Base-by-base conservation (phyloP, 2,329 filamentous ascomycete genomes). In the Xylaria sp. region DNA sequence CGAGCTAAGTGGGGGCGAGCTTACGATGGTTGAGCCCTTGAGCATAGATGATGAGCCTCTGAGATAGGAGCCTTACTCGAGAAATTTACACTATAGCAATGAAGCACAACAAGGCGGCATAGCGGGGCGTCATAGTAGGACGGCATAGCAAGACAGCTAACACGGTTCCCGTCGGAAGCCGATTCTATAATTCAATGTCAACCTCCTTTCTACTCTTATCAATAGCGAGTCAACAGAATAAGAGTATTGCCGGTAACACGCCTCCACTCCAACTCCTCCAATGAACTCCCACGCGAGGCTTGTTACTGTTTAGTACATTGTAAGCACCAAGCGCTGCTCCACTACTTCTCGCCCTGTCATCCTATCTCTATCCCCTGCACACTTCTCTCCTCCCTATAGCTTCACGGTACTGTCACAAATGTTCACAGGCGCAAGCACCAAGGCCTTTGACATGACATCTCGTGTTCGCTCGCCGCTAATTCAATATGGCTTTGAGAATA, bases 1-100 rank as follows among this genome's bases (percentile, higher is more conserved):
- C 13, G 76, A 67, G 6, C 23, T 67, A 1, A 66, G 73, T 10
- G 79, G 80, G 44, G 77, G 73, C 21, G 74, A 76, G 35, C 71
- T 78, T 53, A 74, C 73, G 18, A 75, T 74, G 54, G 70, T 77
- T 27, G 75, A 77, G 60, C 75, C 75, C 4, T 37, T 71, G 16
- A 64, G 66, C 32, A 66, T 71, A 16, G 63, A 69, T 4, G 66
- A 66, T 3, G 61, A 65, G 18, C 42, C 51, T 48, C 25, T 13
- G 1, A 48, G 27, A 44, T 64, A 48, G 27, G 42, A 47, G 2
- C 1, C 21, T 4, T 21, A 9, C 21, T 73, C 10, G 60, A 65
- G 60, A 21, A 48, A 25, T 9, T 13, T n/a, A 37, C 13, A 5
- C 35, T 10, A 40, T 40, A 10, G 3, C 13, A 2, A n/a, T n/a